Conservation (phyloP, 805 yeast genomes). For the Candida qinlingensis region DNA sequence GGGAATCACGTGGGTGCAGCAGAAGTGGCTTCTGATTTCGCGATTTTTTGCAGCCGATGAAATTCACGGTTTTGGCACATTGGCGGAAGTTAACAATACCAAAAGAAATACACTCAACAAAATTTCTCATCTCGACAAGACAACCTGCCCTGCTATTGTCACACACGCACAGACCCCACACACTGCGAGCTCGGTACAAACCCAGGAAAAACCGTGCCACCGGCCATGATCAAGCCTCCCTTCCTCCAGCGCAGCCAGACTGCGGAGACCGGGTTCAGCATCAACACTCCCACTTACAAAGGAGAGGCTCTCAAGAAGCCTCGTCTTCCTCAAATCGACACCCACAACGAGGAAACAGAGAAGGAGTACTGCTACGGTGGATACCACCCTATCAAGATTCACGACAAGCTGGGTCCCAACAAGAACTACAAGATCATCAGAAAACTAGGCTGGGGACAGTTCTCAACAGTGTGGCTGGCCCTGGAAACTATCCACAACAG, state of each 20-base stretch:
- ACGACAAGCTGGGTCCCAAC: constrained; percentile 45
- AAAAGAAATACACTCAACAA: too few species aligned
- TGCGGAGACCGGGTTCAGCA: not conserved
- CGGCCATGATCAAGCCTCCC: not conserved
- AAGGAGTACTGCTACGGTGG: constrained; percentile 56
- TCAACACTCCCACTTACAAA: not conserved
- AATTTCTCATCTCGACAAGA: too few species aligned
- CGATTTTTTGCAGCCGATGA: not conserved
- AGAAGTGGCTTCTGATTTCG: not conserved
- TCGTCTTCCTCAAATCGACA: not conserved
- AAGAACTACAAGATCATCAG: constrained; percentile 43
- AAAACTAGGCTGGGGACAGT: constrained; percentile 69
- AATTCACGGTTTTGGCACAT: not conserved
- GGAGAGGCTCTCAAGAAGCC: not conserved
- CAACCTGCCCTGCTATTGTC: too few species aligned
- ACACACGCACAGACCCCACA: too few species aligned
- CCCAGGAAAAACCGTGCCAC: not conserved
- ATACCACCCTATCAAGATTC: constrained; percentile 55
- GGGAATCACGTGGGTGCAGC: too few species aligned
- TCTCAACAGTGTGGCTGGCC: constrained; percentile 69
- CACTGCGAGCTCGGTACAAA: too few species aligned
- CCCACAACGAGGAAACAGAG: constrained; percentile 41
- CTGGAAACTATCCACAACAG: constrained; percentile 30
- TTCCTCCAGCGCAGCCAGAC: not conserved
- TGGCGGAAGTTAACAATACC: not conserved